These are phyloP conservation scores for Amanita jacksonii DNA, from an alignment of 768 basidiomycete species.

Conservation along the genomic window DNA sequence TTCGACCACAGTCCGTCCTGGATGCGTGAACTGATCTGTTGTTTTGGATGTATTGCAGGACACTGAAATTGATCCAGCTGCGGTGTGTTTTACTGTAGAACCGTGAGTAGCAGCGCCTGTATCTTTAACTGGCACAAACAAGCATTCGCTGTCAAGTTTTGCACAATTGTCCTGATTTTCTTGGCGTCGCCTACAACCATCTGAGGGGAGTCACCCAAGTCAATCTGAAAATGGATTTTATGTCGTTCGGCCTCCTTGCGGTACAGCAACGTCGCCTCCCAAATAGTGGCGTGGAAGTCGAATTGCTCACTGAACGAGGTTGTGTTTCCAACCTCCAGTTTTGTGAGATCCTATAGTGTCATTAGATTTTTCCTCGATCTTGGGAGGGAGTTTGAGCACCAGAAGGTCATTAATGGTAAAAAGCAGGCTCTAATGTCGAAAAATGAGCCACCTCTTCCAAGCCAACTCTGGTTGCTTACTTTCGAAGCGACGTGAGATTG, in stretches of 20 bases:
- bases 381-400: conserved; percentile 19
- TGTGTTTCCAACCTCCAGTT: conserved; percentile 66
- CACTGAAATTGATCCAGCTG: conserved; percentile 49
- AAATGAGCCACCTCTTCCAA: background rate
- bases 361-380: no score
- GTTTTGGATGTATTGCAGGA: conserved; percentile 43
- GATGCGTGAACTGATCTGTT: conserved; percentile 36
- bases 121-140: conserved; percentile 25
- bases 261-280: conserved; percentile 56
- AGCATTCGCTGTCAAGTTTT: conserved; percentile 71
- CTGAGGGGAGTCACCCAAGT: conserved; percentile 44
- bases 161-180: conserved; percentile 68
- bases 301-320: conserved; percentile 74
- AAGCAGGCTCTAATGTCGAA: conserved; percentile 40
- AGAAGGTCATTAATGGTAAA: conserved; percentile 82
- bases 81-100: conserved; percentile 60
- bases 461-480: conserved; percentile 24
- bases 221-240: conserved; percentile 47
- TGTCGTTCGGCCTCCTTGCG: conserved; percentile 55
- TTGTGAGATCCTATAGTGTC: conserved; percentile 67
- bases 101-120: conserved; percentile 3
- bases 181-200: conserved; percentile 61
- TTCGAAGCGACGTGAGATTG: conserved; percentile 72
- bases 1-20: conserved; percentile 48
- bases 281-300: conserved; percentile 48